Base-by-base conservation (phyloP, 768 basidiomycete species). In the Lanmaoa pseudosensibilis region DNA sequence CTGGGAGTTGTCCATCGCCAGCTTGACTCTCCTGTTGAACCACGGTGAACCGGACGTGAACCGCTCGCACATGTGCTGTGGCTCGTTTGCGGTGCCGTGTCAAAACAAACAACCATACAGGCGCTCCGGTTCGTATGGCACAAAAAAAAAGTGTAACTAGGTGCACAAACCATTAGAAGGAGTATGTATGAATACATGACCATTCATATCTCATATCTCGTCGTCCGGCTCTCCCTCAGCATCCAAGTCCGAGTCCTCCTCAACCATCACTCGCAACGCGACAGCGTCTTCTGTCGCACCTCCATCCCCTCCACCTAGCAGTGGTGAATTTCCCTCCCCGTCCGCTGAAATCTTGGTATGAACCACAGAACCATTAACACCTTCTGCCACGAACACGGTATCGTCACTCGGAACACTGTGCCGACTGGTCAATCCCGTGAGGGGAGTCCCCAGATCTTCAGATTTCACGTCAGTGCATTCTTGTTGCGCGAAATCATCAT, bases 341-440 rank as follows among this genome's bases (percentile, higher is more conserved):
- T 66, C 67, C 40, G 55, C 58, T 4, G 51, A 56, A 51, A 62
- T 63, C 52, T 69, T 67, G 66, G 47, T 69, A 59, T 64, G 71
- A 65, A 58, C 57, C 61, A 73, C 52, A 53, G 66, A 62, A 16
- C 62, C 66, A 27, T 65, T 62, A 5, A 64, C 63, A 8, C 59
- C 67, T 37, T 79, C 75, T 13, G 65, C 58, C 16, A 72, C 76
- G 45, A 76, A 75, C 40, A 84, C 74, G 10, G 81, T 85, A 51
- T 81, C 82, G 57, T 86, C 86, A 63, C 80, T 84, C 32, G 81
- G 80, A 55, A 77, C 74, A 59, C 84, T 85, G 63, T 80, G 81
- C 56, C 75, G 75, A 60, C 80, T 81, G 47, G 80, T 77, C 54
- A 73, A 61, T 21, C 70, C 77, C 7, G 79, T 83, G 44, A 79